Evolutionary conservation across 2,329 filamentous ascomycete genomes (phyloP).

Genomic region (Tolypocladium endophyticum): DNA sequence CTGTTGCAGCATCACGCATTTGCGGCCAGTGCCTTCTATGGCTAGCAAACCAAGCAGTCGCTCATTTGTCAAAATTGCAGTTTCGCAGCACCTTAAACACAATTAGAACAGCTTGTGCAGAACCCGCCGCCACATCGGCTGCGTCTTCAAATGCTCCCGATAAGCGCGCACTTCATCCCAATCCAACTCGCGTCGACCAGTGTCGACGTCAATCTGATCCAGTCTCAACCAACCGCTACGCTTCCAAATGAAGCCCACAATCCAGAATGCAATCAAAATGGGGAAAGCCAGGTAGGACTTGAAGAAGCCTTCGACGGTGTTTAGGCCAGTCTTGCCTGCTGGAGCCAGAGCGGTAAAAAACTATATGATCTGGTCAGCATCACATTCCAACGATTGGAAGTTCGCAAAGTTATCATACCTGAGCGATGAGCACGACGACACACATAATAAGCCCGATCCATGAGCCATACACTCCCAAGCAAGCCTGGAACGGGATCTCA

Average conservation of each 20-base stretch:
- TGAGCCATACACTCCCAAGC: conserved; percentile 50
- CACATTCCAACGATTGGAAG: background rate
- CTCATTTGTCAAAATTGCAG: background rate
- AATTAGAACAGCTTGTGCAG: conserved; percentile 3
- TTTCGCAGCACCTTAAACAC: background rate
- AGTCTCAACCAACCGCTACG: conserved; percentile 45
- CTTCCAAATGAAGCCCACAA: conserved; percentile 54
- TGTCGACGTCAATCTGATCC: conserved; percentile 56
- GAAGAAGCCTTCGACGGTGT: conserved; percentile 41
- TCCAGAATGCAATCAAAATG: conserved; percentile 43
- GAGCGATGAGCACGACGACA: conserved; percentile 39
- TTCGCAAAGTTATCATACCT: conserved; percentile 21
- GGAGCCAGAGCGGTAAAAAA: conserved; percentile 38
- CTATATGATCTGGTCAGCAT: conserved; percentile 12
- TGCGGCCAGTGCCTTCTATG: background rate
- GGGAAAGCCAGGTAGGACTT: conserved; percentile 41
- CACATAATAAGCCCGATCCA: conserved; percentile 50
- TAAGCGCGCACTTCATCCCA: conserved; percentile 9
- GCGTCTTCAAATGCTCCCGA: conserved; percentile 4
- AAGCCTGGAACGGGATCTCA: conserved; percentile 54
- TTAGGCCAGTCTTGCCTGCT: conserved; percentile 15
- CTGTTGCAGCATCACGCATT: background rate
- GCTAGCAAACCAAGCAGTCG: background rate
- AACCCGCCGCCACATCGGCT: conserved; percentile 6
- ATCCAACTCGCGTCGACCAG: conserved; percentile 47